Base-by-base conservation (phyloP, 768 basidiomycete genomes). In the Tricholoma matsutake region DNA sequence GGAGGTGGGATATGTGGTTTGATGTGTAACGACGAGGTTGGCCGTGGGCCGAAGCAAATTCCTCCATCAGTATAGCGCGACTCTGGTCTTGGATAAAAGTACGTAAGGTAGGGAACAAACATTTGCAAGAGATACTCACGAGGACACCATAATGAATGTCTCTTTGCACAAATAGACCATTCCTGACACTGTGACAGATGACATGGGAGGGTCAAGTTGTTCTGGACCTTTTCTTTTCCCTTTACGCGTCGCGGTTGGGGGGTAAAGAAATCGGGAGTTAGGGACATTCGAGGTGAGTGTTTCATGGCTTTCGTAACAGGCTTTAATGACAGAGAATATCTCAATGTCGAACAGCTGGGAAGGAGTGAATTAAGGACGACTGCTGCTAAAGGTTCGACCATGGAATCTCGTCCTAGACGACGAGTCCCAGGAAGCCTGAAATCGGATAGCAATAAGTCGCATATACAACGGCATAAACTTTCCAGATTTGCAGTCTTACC, bases 331-430 rank as follows among this genome's bases (percentile, higher is more conserved):
- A 59, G 41, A 72, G 67, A 56, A 71, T 53, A 62, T 69, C 64
- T 57, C 60, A 66, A 57, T 66, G 68, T 64, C 51, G 72, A 70
- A 65, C 73, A 74, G 55, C 72, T 71, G 31, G 76, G 75, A 58
- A 81, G 75, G 63, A 85, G 66, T 54, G 81, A 75, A 72, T 78
- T 79, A 72, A 82, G 71, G 64, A 86, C 74, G 72, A 80, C 79
- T 47, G 81, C 78, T 60, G 82, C 80, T 65, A 88, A 74, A 68
- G 85, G 83, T 78, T 88, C 85, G 67, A 87, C 78, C 86, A 87
- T 88, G 77, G 63, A 70, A 56, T 63, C 63, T 67, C 67, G 68
- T 62, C 66, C 49, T 45, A 43, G 6, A 18, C 52, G 64, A 72
- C 68, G 71, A 67, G 69, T 64, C 61, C 54, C 61, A 54, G 59